Evolutionary conservation across 2,329 filamentous ascomycete species (phyloP).

Genomic region (Gnomoniopsis sp.): DNA sequence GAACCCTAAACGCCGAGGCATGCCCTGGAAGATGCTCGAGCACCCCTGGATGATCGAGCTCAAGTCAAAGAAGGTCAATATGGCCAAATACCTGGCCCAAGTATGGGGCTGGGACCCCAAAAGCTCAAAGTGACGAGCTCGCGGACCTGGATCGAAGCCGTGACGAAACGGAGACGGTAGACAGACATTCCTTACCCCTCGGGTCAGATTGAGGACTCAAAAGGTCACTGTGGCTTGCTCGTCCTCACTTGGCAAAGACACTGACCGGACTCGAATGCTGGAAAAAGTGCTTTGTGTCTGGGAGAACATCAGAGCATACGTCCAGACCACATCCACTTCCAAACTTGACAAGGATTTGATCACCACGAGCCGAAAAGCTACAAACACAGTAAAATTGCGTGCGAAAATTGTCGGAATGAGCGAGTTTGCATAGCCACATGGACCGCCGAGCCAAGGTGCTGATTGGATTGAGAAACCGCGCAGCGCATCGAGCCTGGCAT

Average conservation of each 20-base stretch:
- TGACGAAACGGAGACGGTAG: neutral
- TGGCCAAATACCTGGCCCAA: slow-evolving; percentile 87
- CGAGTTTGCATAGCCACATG: too few relatives aligned
- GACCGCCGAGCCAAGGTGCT: too few relatives aligned
- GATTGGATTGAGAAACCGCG: too few relatives aligned
- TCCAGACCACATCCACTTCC: neutral
- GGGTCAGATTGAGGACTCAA: too few relatives aligned
- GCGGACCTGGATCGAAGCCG: neutral
- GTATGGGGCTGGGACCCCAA: slow-evolving; percentile 90
- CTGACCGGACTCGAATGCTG: too few relatives aligned
- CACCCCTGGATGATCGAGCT: slow-evolving; percentile 99
- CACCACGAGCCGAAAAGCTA: too few relatives aligned
- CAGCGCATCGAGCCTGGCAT: neutral
- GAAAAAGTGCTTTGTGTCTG: neutral
- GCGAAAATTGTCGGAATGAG: too few relatives aligned
- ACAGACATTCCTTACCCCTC: neutral
- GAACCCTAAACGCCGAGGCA: slow-evolving; percentile 79
- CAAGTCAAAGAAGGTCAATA: slow-evolving; percentile 93
- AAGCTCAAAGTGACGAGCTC: slow-evolving; percentile 6
- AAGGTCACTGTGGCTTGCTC: too few relatives aligned
- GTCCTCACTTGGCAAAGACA: neutral
- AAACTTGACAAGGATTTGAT: too few relatives aligned
- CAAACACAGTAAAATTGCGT: too few relatives aligned
- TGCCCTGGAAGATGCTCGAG: slow-evolving; percentile 97
- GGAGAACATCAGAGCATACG: neutral